Evolutionary conservation across 495 filamentous ascomycete species (phyloP).

Genomic region (Aspergillus hancockii): DNA sequence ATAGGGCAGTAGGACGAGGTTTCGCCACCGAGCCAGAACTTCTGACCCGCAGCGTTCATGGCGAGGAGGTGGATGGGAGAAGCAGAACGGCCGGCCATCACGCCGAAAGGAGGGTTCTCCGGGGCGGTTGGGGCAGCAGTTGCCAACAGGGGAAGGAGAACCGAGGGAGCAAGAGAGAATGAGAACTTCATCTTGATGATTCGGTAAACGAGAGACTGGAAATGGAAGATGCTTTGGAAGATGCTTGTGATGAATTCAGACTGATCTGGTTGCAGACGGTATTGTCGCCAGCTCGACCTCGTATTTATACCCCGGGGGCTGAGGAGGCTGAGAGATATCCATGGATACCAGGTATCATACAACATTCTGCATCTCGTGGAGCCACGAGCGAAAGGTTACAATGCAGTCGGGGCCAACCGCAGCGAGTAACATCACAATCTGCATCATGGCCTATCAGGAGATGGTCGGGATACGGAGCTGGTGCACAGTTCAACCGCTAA

Average conservation of each 20-base stretch:
- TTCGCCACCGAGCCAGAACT: constrained; percentile 43
- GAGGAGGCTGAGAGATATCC: constrained; percentile 2
- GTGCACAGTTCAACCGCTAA: constrained; percentile 6
- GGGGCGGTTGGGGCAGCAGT: constrained; percentile 28
- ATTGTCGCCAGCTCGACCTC: neutral
- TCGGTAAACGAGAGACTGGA: constrained; percentile 9
- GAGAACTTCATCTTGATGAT: constrained; percentile 31
- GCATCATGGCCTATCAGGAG: constrained; percentile 2
- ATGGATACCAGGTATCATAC: neutral
- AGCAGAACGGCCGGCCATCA: constrained; percentile 41
- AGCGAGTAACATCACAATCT: neutral
- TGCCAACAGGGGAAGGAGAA: constrained; percentile 33
- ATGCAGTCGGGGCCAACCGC: neutral
- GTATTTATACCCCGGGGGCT: neutral
- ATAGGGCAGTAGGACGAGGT: constrained; percentile 44
- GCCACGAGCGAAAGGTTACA: constrained; percentile 1
- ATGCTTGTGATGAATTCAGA: neutral
- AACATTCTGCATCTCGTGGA: constrained; percentile 3
- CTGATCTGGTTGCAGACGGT: neutral
- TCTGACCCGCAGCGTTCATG: constrained; percentile 40
- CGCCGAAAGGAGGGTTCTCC: constrained; percentile 28
- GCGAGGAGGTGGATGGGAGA: constrained; percentile 43
- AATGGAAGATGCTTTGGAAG: neutral
- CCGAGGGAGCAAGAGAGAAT: constrained; percentile 24
- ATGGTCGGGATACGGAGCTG: neutral